Evolutionary conservation across 2,329 filamentous ascomycete genomes (phyloP).

Genomic region (Cordyceps cateniannulata): DNA sequence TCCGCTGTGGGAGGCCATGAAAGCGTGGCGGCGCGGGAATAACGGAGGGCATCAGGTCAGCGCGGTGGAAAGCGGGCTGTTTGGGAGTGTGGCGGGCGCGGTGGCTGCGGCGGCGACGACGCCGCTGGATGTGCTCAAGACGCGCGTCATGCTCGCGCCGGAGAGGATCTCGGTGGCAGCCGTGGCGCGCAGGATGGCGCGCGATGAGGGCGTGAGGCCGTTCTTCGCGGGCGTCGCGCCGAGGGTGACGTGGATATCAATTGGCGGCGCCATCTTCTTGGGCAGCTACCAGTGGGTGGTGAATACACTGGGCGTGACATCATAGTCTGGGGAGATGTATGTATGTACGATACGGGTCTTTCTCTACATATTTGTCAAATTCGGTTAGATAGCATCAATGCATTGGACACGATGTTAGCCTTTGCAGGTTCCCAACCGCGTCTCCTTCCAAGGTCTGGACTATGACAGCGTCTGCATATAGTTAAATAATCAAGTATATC

Average conservation of each 20-base stretch:
- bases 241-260: slow-evolving; percentile 88
- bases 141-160: slow-evolving; percentile 83
- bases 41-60: slow-evolving; percentile 40
- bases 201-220: slow-evolving; percentile 55
- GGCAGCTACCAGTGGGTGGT: slow-evolving; percentile 88
- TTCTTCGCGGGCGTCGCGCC: slow-evolving; percentile 77
- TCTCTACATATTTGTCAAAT: no score
- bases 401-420: no score
- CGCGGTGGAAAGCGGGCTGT: slow-evolving; percentile 73
- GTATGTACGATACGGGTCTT: slow-evolving; percentile 13
- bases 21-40: slow-evolving; percentile 53
- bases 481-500: no score
- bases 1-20: slow-evolving; percentile 91
- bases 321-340: not conserved
- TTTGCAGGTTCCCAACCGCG: no score
- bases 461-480: no score
- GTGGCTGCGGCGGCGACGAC: slow-evolving; percentile 86
- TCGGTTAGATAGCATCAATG: no score
- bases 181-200: slow-evolving; percentile 59
- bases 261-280: slow-evolving; percentile 88
- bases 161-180: slow-evolving; percentile 53
- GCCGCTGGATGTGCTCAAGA: slow-evolving; percentile 94
- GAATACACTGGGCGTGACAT: slow-evolving; percentile 52
- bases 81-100: slow-evolving; percentile 77
- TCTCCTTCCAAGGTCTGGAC: no score